Conservation (phyloP, 495 filamentous ascomycete species). For the Penicillium cataractarum region DNA sequence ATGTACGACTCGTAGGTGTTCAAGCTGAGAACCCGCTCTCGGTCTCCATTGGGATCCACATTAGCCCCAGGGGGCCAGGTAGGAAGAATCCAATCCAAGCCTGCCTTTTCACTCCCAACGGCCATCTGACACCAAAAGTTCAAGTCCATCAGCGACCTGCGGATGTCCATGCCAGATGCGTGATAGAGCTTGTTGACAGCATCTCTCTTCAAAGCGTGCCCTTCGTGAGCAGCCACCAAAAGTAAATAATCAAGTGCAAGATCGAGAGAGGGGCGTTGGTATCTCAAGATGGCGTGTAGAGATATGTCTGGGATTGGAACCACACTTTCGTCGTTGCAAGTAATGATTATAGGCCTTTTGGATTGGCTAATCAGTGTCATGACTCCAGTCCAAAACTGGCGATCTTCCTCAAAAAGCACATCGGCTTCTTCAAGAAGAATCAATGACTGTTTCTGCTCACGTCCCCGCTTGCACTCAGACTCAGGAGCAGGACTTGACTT, state of each 20-base stretch:
- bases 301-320: slow-evolving; percentile 71
- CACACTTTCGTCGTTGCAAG: slow-evolving; percentile 84
- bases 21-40: slow-evolving; percentile 79
- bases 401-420: slow-evolving; percentile 91
- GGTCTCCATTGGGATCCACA: slow-evolving; percentile 64
- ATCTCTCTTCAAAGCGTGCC: slow-evolving; percentile 73
- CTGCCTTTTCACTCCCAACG: slow-evolving; percentile 84
- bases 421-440: slow-evolving; percentile 96
- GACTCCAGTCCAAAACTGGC: slow-evolving; percentile 88
- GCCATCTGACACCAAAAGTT: slow-evolving; percentile 97
- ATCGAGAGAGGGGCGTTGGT: slow-evolving; percentile 66
- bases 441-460: slow-evolving; percentile 85
- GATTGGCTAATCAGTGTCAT: slow-evolving; percentile 77
- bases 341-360: slow-evolving; percentile 89
- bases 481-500: slow-evolving; percentile 19
- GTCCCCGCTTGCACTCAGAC: slow-evolving; percentile 43
- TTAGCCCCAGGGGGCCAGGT: slow-evolving; percentile 71
- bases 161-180: slow-evolving; percentile 68
- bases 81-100: slow-evolving; percentile 86
- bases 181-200: slow-evolving; percentile 71
- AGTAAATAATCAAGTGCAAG: slow-evolving; percentile 79
- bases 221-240: slow-evolving; percentile 85
- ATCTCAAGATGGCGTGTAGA: slow-evolving; percentile 86
- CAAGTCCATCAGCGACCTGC: slow-evolving; percentile 82
- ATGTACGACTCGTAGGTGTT: slow-evolving; percentile 77